Conservation (phyloP, 2,329 filamentous ascomycete genomes). For the Aspergillus melleus region DNA sequence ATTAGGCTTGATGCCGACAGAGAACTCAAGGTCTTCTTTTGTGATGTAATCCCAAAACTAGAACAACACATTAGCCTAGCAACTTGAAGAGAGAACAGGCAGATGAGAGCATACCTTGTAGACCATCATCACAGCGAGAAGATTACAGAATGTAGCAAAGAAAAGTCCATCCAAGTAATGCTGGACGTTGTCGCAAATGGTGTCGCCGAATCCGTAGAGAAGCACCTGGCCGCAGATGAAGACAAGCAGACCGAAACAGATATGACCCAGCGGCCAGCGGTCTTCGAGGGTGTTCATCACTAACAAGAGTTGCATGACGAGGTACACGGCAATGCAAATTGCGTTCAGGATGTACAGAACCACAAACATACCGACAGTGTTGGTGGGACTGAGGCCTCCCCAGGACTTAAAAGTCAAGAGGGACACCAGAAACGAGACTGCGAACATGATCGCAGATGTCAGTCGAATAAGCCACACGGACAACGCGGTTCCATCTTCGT, state of each 20-base stretch:
- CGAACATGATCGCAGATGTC: conserved; percentile 76
- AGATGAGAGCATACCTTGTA: conserved; percentile 71
- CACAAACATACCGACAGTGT: conserved; percentile 85
- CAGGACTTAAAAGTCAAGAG: conserved; percentile 91
- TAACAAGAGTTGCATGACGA: conserved; percentile 82
- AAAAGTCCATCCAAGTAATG: conserved; percentile 95
- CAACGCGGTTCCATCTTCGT: conserved; percentile 91
- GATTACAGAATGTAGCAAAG: conserved; percentile 89
- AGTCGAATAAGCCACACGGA: conserved; percentile 90
- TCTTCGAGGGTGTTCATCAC: conserved; percentile 90
- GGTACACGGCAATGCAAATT: conserved; percentile 80
- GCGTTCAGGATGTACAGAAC: conserved; percentile 90
- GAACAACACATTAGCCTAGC: conserved; percentile 29
- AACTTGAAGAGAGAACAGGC: conserved; percentile 2
- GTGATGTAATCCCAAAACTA: conserved; percentile 99
- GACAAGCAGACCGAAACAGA: conserved; percentile 85
- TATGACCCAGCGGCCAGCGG: conserved; percentile 91
- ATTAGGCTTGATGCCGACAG: conserved; percentile 89
- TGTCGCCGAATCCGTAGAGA: conserved; percentile 83
- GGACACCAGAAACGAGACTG: conserved; percentile 81
- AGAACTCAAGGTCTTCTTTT: conserved; percentile 96
- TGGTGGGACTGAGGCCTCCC: conserved; percentile 80
- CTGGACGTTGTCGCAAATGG: conserved; percentile 78
- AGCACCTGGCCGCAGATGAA: conserved; percentile 91
- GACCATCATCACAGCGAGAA: conserved; percentile 98